Evolutionary conservation across 2,329 filamentous ascomycete species (phyloP), one percentile per base, ranked within the genome.

Genomic region (Botrytis paeoniae): DNA sequence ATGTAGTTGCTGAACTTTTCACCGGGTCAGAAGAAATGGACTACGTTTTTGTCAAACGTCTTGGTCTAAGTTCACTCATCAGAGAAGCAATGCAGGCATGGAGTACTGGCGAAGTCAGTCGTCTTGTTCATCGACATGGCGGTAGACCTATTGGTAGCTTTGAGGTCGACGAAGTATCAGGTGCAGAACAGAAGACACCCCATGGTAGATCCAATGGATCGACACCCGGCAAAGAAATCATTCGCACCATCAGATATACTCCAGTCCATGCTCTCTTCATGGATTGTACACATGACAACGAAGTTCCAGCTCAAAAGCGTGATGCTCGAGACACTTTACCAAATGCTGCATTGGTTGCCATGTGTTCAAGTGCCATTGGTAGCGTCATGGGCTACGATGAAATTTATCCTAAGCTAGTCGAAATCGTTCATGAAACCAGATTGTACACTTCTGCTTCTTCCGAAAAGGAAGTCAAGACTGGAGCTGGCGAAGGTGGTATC

Each of bases 211-310:
- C 75, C 6, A 80, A 81, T 73, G 77, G 80, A 8, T 75, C 81
- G 22, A 81, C 81, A 14, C 78, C 68, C 73, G 78, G 78, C 18
- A 79, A 68, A 74, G 78, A 79, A 79, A 88, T 93, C 29, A 87
- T 97, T 76, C 92, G 91, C 76, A 91, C 88, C 75, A 95, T 99
- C 82, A 93, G 93, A 77, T 91, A 92, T n/a, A 93, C 90, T 5
- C 93, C 95, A 6, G 92, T 98, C 0, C 95, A 97, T 77, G 96
- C 95, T 0, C 85, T 99, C 1, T 98, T 99, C 83, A 98, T 98
- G 94, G 97, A 99, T 81, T 99, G 97, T 82, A 99, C 97, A 0
- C 96, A 99, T 82, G 96, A 99, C 83, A 99, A 99, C 78, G 95
- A 99, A 83, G 92, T 94, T 3, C 96, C 96, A 0, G 93, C 95